Evolutionary conservation across 352 stramenopile genomes (phyloP), one percentile per base, ranked within the genome.

Genomic region (Phytophthora quininea): DNA sequence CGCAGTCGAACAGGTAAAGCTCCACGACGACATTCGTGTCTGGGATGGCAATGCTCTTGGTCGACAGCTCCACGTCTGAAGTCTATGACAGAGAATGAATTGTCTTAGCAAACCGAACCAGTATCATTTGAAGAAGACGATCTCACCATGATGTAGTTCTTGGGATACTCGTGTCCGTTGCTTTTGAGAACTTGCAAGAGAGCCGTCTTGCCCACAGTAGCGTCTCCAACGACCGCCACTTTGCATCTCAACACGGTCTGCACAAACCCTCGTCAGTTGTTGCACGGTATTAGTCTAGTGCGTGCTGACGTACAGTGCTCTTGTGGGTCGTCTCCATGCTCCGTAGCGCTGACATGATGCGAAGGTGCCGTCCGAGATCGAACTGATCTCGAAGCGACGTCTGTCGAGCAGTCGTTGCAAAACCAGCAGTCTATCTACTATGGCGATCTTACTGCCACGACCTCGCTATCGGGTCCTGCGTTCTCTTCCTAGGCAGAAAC

Each of bases 81-180:
- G 94, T 98, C 89, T 96, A 14, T 15, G 3, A 27, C 29, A 56
- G 3, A 19, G 45, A 55, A 30, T 37, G 14, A 52, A 37, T 2
- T 54, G 8, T 35, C 37, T 8, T 27, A 9, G 15, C 11, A 27
- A 29, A 49, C 9, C 15, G 14, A 49, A 11, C 1, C 24, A 29
- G 29, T 27, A 3, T 49, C 43, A 11, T 3, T n/a, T 8, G 3
- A 42, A 6, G 59, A 68, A 14, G 15, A 1, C 29, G 24, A n/a
- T 48, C 49, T 43, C 54, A 93, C 88, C 94, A 98, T 98, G 46
- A 98, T 77, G 74, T 98, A 98, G 71, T 98, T 98, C 71, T 98
- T 98, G 0, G 92, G 93, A 64, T 97, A 98, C 56, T 96, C 90
- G 62, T 97, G 88, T 3, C 92, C 91, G 57, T 78, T 91, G 66